Percentiles rank a stretch among this genome's conserved stretches.
phyloP scores from a whole-genome alignment of 1,139 yeast species.

The Lodderomyces metapsilosis region DNA sequence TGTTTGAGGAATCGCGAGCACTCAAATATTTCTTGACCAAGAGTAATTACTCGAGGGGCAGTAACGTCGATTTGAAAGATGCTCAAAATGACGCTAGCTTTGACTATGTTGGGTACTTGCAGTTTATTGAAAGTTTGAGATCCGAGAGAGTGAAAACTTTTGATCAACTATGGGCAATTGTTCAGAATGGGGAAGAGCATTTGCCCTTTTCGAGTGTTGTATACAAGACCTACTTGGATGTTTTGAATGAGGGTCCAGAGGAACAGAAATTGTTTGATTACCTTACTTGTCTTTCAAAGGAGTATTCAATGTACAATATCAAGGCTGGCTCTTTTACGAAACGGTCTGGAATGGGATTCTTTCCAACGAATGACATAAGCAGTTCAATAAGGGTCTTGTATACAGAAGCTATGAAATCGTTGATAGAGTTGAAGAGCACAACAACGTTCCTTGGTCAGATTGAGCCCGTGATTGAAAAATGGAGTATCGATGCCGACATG shows the following conservation, averaged over 20 bases:
- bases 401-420: constrained; percentile 23
- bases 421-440: constrained; percentile 31
- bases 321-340: constrained; percentile 10
- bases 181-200: constrained; percentile 22
- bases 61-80: constrained; percentile 21
- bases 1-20: constrained; percentile 27
- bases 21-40: constrained; percentile 24
- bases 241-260: constrained; percentile 19
- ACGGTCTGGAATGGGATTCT: constrained; percentile 14
- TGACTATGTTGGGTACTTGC: constrained; percentile 40
- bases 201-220: constrained; percentile 26
- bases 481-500: constrained; percentile 39
- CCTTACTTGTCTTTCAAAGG: constrained; percentile 21
- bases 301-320: constrained; percentile 20
- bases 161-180: constrained; percentile 35
- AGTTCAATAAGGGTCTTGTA: constrained; percentile 24
- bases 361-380: constrained; percentile 18
- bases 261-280: constrained; percentile 24
- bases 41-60: constrained; percentile 6
- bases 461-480: constrained; percentile 32
- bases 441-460: constrained; percentile 30
- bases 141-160: constrained; percentile 27
- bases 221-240: constrained; percentile 25
- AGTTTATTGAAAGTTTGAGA: constrained; percentile 25
- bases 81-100: constrained; percentile 36